These are phyloP conservation scores for Exophiala aquamarina DNA, from an alignment of 2,329 filamentous ascomycete genomes.

Conservation along the genomic window DNA sequence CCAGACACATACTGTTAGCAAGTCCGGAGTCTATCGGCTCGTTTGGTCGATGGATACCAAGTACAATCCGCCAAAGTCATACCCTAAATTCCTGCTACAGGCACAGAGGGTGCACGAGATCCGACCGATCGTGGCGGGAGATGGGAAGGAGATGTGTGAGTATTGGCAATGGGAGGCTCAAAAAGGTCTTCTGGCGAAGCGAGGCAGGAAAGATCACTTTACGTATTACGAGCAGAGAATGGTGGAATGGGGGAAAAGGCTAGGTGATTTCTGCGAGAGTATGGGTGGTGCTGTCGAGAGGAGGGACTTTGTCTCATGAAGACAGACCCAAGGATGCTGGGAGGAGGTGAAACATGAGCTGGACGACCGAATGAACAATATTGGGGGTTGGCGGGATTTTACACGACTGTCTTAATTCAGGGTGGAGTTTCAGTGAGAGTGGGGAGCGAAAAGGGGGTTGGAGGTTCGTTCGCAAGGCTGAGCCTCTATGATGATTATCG, in stretches of 20 bases:
- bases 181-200: conserved; percentile 41
- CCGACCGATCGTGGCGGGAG: conserved; percentile 35
- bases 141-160: conserved; percentile 37
- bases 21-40: conserved; percentile 27
- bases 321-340: too few species aligned
- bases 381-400: too few species aligned
- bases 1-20: conserved; percentile 26
- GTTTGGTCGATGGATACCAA: conserved; percentile 35
- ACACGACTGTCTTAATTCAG: too few species aligned
- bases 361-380: too few species aligned
- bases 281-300: conserved; percentile 34
- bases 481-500: too few species aligned
- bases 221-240: conserved; percentile 38
- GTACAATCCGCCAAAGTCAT: conserved; percentile 34
- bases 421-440: too few species aligned
- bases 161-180: conserved; percentile 45
- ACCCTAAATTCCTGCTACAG: conserved; percentile 37
- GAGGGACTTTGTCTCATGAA: conserved; percentile 23
- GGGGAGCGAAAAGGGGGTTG: too few species aligned
- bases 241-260: conserved; percentile 40
- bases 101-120: conserved; percentile 51
- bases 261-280: conserved; percentile 39
- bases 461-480: too few species aligned
- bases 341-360: too few species aligned
- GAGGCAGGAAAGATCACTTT: conserved; percentile 44